Evolutionary conservation across 257 asterid species (phyloP), one percentile per base, ranked within the genome.

Genomic region (Solanum medicagineum): DNA sequence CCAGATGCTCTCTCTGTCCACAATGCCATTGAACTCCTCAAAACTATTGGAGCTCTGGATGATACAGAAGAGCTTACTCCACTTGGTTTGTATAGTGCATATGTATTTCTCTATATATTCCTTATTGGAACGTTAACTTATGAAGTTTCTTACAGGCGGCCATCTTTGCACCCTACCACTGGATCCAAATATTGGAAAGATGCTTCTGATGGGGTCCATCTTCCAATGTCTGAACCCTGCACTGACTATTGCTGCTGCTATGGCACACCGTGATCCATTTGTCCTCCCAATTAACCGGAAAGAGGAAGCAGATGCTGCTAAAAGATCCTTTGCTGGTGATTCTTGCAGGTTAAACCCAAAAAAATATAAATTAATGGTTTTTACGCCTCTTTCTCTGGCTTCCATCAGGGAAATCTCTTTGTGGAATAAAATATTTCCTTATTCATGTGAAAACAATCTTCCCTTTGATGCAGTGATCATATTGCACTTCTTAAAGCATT

Each of bases 191-290:
- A 95, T 96, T 84, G 99, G 99, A 81, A 96, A 96, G 90, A 96
- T 96, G 99, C 98, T 96, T 90, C 98, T 96, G 74, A 95, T 95
- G 99, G 99, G 99, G 59, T 92, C 98, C 87, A 87, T 96, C 79
- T 96, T 95, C 88, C 97, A 94, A 89, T 96, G 99, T 90, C 96
- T 96, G 55, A 86, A 94, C 87, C 99, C 99, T 80, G 98, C 98
- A 20, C 87, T 96, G 87, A 94, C 98, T 29, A 96, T 96, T 90
- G 98, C 99, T 53, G 95, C 99, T 86, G 98, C 99, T 80, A 97
- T 96, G 89, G 97, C 98, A 36, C 90, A 96, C 85, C 93, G 98
- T 40, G 90, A 92, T 90, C 99, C 99, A 56, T 96, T 96, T 93
- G 97, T 96, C 84, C 97, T 96, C 87, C 99, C 99, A 24, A 85